Percentiles rank a stretch among this genome's conserved stretches.
Conservation (phyloP, 2,329 filamentous ascomycete species). For the Xenoacremonium recifei region DNA sequence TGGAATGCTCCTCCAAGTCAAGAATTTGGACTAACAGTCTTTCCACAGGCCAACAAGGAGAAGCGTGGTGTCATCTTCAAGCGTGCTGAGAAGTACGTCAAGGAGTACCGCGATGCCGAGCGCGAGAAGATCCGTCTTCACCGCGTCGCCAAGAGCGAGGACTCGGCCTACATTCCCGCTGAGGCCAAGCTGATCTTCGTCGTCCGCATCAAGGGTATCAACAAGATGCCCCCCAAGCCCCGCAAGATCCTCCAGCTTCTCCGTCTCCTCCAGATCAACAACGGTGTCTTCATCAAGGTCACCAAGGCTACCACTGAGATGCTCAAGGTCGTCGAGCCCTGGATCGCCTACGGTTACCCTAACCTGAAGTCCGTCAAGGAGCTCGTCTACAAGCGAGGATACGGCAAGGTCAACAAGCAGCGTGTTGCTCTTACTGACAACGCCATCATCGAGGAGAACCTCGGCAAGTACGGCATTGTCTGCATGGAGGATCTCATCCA, state of each 20-base stretch:
- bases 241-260: conserved; percentile 99
- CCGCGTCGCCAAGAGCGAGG: conserved; percentile 86
- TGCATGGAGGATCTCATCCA: conserved; percentile 99
- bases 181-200: conserved; percentile 98
- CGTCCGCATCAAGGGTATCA: conserved; percentile 99
- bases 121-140: conserved; percentile 95
- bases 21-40: conserved; percentile 36
- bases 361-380: conserved; percentile 99
- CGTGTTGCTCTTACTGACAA: conserved; percentile 96
- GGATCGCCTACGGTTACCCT: conserved; percentile 98
- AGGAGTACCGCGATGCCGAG: conserved; percentile 98
- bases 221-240: conserved; percentile 99
- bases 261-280: conserved; percentile 99
- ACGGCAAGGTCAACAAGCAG: conserved; percentile 99
- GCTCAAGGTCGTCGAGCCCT: conserved; percentile 98
- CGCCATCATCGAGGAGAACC: conserved; percentile 91
- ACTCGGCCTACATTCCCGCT: conserved; percentile 89
- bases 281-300: conserved; percentile 94
- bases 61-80: conserved; percentile 99
- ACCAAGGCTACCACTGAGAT: conserved; percentile 98
- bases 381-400: conserved; percentile 99
- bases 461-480: conserved; percentile 98
- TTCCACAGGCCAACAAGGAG: conserved; percentile 86
- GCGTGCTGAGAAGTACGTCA: conserved; percentile 99
- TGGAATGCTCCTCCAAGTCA: conserved; percentile 12